phyloP scores from a whole-genome alignment of 139 green algal species.

The Ettlia oleoabundans region DNA sequence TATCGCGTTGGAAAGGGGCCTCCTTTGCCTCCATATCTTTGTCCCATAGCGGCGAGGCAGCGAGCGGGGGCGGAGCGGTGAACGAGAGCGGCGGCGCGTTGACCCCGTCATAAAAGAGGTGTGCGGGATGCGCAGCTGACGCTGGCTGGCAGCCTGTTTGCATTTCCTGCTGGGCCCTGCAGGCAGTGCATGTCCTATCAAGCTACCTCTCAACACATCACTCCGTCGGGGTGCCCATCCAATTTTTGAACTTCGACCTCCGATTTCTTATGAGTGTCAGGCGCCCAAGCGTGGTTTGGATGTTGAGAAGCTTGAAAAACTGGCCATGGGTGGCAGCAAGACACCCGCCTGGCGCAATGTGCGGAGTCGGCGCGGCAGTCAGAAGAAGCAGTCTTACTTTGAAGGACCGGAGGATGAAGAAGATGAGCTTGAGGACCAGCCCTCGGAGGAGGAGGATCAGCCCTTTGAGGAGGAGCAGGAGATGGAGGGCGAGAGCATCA shows the following conservation, averaged over 20 bases:
- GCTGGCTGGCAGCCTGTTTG: too few species aligned
- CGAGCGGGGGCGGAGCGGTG: not conserved
- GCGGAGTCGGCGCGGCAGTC: not conserved
- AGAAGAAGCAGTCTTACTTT: slow-evolving; percentile 23
- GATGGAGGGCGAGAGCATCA: too few species aligned
- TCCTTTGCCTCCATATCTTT: too few species aligned
- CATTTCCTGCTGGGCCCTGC: not conserved
- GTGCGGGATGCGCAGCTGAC: not conserved
- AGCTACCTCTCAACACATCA: too few species aligned
- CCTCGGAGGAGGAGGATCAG: not conserved
- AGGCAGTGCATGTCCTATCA: too few species aligned
- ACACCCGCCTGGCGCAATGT: slow-evolving; percentile 37
- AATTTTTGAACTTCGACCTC: too few species aligned
- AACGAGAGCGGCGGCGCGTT: slow-evolving; percentile 11
- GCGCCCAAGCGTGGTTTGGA: slow-evolving; percentile 35
- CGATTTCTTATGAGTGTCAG: not conserved
- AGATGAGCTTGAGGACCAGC: slow-evolving; percentile 40
- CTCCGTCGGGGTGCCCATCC: too few species aligned
- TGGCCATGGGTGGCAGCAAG: too few species aligned
- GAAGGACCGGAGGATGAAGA: slow-evolving; percentile 28
- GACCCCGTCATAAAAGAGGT: slow-evolving; percentile 37
- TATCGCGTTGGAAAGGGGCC: too few species aligned
- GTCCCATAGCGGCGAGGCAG: too few species aligned
- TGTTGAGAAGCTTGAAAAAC: slow-evolving; percentile 24
- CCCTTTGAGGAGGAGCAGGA: slow-evolving; percentile 6